phyloP scores from a whole-genome alignment of 495 filamentous ascomycete species.

The Penicillium subrubescens region DNA sequence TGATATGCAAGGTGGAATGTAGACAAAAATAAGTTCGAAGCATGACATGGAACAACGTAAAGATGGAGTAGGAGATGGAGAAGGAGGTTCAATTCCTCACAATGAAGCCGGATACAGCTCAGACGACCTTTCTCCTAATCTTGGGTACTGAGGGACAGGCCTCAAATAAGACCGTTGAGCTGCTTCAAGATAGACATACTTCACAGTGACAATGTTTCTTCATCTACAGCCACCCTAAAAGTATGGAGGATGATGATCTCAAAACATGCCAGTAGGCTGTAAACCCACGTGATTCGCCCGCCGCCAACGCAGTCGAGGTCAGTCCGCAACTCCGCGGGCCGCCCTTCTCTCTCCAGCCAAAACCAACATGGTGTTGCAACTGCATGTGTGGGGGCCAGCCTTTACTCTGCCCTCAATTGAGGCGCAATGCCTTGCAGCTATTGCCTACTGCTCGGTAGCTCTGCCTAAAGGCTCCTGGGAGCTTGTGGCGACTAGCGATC shows the following conservation, averaged over 20 bases:
- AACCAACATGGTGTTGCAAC: conserved; percentile 64
- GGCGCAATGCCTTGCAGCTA: conserved; percentile 78
- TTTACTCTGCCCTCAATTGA: conserved; percentile 89
- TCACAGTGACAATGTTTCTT: not conserved
- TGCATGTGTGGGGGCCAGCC: conserved; percentile 90
- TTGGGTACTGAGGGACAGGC: not conserved
- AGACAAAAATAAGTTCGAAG: too few relatives aligned
- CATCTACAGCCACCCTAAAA: not conserved
- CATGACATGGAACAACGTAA: not conserved
- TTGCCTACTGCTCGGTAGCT: conserved; percentile 66
- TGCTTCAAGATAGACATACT: not conserved
- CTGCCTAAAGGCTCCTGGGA: conserved; percentile 66
- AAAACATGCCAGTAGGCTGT: not conserved
- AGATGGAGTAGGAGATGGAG: not conserved
- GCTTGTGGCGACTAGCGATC: conserved; percentile 74
- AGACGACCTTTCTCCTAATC: not conserved
- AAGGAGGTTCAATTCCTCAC: not conserved
- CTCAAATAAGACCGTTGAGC: not conserved
- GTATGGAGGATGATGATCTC: not conserved
- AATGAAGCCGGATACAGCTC: not conserved
- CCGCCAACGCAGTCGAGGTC: conserved; percentile 12
- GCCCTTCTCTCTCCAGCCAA: conserved; percentile 19
- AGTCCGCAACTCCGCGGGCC: conserved; percentile 18
- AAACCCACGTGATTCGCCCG: conserved; percentile 35
- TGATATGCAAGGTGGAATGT: not conserved